Conservation (phyloP, 306 rosid genomes). For the Crataegus laevigata region DNA sequence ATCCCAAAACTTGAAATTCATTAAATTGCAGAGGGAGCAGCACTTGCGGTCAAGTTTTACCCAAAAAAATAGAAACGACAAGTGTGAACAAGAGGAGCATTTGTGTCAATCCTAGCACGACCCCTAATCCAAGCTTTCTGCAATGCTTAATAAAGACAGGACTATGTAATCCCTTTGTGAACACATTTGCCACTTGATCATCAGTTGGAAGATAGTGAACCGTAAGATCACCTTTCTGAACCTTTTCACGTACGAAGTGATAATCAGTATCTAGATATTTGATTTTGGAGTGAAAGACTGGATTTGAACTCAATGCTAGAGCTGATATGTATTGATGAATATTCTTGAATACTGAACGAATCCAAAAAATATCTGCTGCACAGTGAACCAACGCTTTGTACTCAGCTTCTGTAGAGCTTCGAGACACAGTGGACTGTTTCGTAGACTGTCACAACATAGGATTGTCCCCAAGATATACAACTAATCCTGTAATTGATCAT, state of each 20-base stretch:
- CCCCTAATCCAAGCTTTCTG: background rate
- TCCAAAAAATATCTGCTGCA: background rate
- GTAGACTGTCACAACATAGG: background rate
- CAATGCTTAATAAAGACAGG: background rate
- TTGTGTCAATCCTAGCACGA: too few relatives aligned
- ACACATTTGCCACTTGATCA: background rate
- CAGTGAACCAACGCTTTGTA: background rate
- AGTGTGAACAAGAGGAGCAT: too few relatives aligned
- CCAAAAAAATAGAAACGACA: too few relatives aligned
- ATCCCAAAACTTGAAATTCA: too few relatives aligned
- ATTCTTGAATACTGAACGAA: background rate
- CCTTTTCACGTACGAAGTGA: background rate
- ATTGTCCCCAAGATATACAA: background rate
- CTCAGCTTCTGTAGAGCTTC: background rate
- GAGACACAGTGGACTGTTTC: background rate
- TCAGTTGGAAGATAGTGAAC: background rate
- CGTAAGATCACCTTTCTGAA: background rate
- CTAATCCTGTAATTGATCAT: background rate
- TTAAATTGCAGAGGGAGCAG: too few relatives aligned
- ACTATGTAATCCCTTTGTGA: background rate
- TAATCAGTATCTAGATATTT: background rate
- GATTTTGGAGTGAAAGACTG: background rate
- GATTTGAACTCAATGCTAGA: background rate
- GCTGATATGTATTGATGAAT: background rate
- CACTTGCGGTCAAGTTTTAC: too few relatives aligned